phyloP scores from a whole-genome alignment of 2,329 filamentous ascomycete species.

The Pseudocercospora vitis region DNA sequence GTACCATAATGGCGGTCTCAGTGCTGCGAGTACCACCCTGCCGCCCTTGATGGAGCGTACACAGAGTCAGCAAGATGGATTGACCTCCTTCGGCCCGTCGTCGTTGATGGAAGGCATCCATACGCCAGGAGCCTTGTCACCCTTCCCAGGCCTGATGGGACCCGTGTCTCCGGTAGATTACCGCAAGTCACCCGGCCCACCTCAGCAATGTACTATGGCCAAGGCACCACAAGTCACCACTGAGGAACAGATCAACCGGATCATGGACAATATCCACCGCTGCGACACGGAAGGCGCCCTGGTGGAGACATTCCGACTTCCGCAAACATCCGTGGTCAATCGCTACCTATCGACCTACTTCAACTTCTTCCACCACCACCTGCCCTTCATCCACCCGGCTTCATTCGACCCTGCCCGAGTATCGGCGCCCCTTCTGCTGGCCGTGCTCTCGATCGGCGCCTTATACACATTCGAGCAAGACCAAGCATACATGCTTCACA shows the following conservation, averaged over 20 bases:
- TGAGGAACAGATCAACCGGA: constrained; percentile 81
- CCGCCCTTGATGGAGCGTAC: constrained; percentile 63
- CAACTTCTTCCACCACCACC: constrained; percentile 91
- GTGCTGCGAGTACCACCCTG: constrained; percentile 48
- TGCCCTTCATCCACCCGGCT: constrained; percentile 90
- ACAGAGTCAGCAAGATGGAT: constrained; percentile 44
- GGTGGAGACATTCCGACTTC: constrained; percentile 85
- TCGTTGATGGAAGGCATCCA: constrained; percentile 67
- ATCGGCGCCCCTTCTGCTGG: constrained; percentile 79
- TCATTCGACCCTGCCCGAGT: constrained; percentile 81
- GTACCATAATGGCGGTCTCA: constrained; percentile 30
- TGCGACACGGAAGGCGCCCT: constrained; percentile 80
- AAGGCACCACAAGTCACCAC: constrained; percentile 76
- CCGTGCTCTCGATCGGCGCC: constrained; percentile 91
- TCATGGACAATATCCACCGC: constrained; percentile 81
- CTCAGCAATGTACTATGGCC: constrained; percentile 63
- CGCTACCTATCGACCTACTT: constrained; percentile 95
- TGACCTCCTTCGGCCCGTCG: constrained; percentile 63
- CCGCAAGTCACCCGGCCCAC: constrained; percentile 67
- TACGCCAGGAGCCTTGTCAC: constrained; percentile 72
- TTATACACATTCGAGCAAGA: constrained; percentile 97
- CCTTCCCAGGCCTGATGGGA: constrained; percentile 66
- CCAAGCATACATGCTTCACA: constrained; percentile 94
- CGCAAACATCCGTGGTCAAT: constrained; percentile 77
- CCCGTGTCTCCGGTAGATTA: constrained; percentile 69